Conservation (phyloP, 495 filamentous ascomycete species). For the Cercophora sp. region DNA sequence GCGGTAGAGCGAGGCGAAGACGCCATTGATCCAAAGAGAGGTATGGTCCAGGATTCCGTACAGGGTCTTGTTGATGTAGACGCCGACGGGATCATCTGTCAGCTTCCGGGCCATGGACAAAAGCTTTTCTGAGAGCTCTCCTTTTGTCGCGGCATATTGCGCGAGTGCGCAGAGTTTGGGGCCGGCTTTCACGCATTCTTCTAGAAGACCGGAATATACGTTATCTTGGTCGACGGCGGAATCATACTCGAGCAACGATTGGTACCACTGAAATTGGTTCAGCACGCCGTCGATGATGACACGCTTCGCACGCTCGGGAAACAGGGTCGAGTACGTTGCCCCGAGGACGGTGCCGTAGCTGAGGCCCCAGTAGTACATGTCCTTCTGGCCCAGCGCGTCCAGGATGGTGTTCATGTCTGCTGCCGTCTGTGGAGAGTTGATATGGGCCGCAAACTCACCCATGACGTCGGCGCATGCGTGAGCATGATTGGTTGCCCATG, state of each 20-base stretch:
- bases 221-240: constrained; percentile 32
- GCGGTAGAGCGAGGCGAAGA: constrained; percentile 37
- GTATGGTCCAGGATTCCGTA: constrained; percentile 38
- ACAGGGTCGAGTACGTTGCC: constrained; percentile 47
- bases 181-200: constrained; percentile 41
- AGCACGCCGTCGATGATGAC: constrained; percentile 43
- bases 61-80: constrained; percentile 39
- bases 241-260: constrained; percentile 22
- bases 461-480: constrained; percentile 39
- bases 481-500: constrained; percentile 34
- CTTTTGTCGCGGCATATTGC: constrained; percentile 23
- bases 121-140: constrained; percentile 28
- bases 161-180: constrained; percentile 32
- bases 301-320: constrained; percentile 36
- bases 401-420: constrained; percentile 50
- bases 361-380: constrained; percentile 59
- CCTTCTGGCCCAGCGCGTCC: constrained; percentile 38
- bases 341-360: constrained; percentile 63
- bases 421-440: constrained; percentile 48
- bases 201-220: constrained; percentile 38
- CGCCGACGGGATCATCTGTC: constrained; percentile 30
- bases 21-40: constrained; percentile 30
- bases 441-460: constrained; percentile 36
- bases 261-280: constrained; percentile 40
- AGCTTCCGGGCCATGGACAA: constrained; percentile 23